phyloP scores from a whole-genome alignment of 805 yeast genomes.

The Myxozyma lipomycoides region DNA sequence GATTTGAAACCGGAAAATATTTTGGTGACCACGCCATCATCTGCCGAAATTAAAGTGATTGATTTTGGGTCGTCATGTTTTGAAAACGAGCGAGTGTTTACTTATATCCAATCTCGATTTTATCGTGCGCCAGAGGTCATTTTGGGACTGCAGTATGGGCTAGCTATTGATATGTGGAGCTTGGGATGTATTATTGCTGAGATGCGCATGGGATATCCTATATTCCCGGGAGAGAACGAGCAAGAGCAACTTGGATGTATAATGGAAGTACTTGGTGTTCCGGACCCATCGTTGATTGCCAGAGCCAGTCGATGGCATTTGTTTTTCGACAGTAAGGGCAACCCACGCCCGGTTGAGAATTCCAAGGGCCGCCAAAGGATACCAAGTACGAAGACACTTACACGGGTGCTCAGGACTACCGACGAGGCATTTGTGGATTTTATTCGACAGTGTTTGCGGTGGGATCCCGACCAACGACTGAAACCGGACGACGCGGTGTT shows the following conservation, averaged over 20 bases:
- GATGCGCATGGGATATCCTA: constrained; percentile 83
- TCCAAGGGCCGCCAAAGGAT: constrained; percentile 29
- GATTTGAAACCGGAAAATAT: constrained; percentile 85
- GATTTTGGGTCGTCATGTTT: constrained; percentile 65
- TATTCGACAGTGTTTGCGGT: constrained; percentile 61
- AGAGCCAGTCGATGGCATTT: constrained; percentile 37
- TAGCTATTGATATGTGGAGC: constrained; percentile 97
- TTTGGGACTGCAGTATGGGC: constrained; percentile 81
- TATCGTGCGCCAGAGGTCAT: constrained; percentile 95
- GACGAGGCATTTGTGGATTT: constrained; percentile 38
- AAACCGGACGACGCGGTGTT: constrained; percentile 38
- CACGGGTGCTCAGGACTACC: constrained; percentile 30
- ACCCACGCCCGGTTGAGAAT: constrained; percentile 32
- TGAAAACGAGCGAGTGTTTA: constrained; percentile 73
- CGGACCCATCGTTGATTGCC: constrained; percentile 46
- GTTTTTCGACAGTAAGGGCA: constrained; percentile 40
- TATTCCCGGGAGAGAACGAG: constrained; percentile 93
- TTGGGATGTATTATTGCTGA: constrained; percentile 96
- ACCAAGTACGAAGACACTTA: constrained; percentile 31
- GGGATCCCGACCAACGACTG: constrained; percentile 59
- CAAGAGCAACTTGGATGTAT: constrained; percentile 85
- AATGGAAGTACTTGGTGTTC: constrained; percentile 86
- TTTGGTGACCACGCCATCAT: constrained; percentile 48
- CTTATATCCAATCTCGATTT: constrained; percentile 93
- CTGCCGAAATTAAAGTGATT: constrained; percentile 58